These are phyloP conservation scores for Cucumis hystrix DNA, from an alignment of 306 rosid species.

Conservation along the genomic window DNA sequence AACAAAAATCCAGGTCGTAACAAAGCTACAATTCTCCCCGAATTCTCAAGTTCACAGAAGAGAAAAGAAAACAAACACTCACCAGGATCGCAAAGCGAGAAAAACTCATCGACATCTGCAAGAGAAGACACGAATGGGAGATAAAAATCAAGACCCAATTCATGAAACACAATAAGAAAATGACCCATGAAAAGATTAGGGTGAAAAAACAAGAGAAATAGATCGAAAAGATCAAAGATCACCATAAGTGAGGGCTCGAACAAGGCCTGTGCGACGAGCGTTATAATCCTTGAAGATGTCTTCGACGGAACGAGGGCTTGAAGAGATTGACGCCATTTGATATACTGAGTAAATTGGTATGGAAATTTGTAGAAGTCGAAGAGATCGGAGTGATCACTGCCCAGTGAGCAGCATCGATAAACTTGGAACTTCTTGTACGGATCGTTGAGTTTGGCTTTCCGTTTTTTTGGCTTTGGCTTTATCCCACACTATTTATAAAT, in stretches of 20 bases:
- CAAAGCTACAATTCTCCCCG: background rate
- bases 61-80: background rate
- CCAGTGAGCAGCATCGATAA: conserved; percentile 1
- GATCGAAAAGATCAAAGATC: background rate
- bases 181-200: background rate
- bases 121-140: conserved; percentile 4
- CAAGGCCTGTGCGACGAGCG: conserved; percentile 36
- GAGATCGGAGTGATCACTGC: conserved; percentile 11
- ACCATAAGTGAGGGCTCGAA: conserved; percentile 51
- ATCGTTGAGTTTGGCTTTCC: background rate
- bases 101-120: conserved; percentile 39
- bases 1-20: background rate
- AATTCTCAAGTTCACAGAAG: background rate
- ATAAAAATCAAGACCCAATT: background rate
- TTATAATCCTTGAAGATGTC: conserved; percentile 53
- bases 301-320: conserved; percentile 40
- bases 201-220: background rate
- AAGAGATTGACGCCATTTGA: conserved; percentile 20
- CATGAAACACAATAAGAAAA: background rate
- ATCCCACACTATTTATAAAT: background rate
- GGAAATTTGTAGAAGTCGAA: background rate
- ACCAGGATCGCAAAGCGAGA: conserved; percentile 52
- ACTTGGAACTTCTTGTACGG: background rate
- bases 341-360: background rate
- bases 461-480: background rate